Evolutionary conservation across 1,284 basidiomycete genomes (phyloP).

Genomic region (Ceratobasidium sp.): DNA sequence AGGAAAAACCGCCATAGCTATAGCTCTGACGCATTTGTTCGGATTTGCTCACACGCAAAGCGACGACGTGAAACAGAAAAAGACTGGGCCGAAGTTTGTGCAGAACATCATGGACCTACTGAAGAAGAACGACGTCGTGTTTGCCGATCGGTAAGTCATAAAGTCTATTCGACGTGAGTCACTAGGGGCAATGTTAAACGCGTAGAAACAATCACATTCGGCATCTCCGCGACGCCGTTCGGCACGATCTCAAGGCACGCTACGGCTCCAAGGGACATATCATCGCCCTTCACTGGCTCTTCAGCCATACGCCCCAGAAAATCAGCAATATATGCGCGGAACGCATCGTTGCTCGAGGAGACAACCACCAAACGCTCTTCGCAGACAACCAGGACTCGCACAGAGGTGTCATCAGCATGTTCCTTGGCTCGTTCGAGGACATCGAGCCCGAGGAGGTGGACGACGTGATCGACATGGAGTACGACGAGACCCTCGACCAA

Average conservation of each 20-base stretch:
- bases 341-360: slow-evolving; percentile 79
- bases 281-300: slow-evolving; percentile 83
- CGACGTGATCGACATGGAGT: slow-evolving; percentile 73
- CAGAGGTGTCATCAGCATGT: slow-evolving; percentile 85
- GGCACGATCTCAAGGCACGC: slow-evolving; percentile 57
- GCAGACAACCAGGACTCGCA: slow-evolving; percentile 73
- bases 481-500: slow-evolving; percentile 65
- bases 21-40: slow-evolving; percentile 85
- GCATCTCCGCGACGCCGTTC: slow-evolving; percentile 80
- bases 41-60: slow-evolving; percentile 90
- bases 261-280: slow-evolving; percentile 61
- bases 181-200: neutral
- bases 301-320: slow-evolving; percentile 65
- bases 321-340: slow-evolving; percentile 82
- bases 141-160: slow-evolving; percentile 71
- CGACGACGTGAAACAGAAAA: slow-evolving; percentile 89
- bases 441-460: slow-evolving; percentile 77
- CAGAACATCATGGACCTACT: slow-evolving; percentile 78
- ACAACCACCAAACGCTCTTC: slow-evolving; percentile 85
- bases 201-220: slow-evolving; percentile 88
- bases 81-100: slow-evolving; percentile 81
- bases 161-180: neutral
- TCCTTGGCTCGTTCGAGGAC: slow-evolving; percentile 76
- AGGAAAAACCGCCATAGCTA: slow-evolving; percentile 91
- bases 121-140: slow-evolving; percentile 78